Evolutionary conservation across 805 yeast genomes (phyloP).

Genomic region (Candida sphagnicola): DNA sequence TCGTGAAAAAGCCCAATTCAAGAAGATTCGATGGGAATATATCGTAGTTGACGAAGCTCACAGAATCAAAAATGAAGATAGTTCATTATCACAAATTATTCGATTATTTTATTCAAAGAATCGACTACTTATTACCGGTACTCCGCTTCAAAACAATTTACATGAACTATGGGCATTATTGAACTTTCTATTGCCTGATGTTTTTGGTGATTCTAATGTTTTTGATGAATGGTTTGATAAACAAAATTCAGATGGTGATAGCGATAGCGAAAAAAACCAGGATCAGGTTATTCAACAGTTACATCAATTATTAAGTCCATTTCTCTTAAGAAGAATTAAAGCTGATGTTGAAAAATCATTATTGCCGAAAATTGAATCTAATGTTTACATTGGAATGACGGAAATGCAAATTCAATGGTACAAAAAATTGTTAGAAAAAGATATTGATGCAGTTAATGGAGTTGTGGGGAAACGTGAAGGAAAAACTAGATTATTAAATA

Average conservation of each 20-base stretch:
- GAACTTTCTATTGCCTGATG: conserved; percentile 89
- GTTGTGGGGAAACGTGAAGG: conserved; percentile 92
- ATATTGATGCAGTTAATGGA: conserved; percentile 94
- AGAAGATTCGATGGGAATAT: conserved; percentile 89
- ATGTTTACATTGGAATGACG: conserved; percentile 90
- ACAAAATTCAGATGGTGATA: conserved; percentile 31
- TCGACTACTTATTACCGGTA: conserved; percentile 87
- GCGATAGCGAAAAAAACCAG: conserved; percentile 38
- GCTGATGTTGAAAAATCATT: conserved; percentile 90
- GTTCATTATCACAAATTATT: conserved; percentile 87
- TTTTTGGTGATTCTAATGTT: conserved; percentile 84
- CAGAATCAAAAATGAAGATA: conserved; percentile 91
- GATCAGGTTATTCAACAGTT: conserved; percentile 83
- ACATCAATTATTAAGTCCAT: conserved; percentile 85
- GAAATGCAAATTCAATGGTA: conserved; percentile 95
- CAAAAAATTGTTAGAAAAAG: conserved; percentile 81
- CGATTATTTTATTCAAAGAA: conserved; percentile 82
- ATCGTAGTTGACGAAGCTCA: conserved; percentile 95
- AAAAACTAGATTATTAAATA: conserved; percentile 83
- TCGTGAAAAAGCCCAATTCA: conserved; percentile 76
- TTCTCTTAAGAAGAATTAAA: conserved; percentile 82
- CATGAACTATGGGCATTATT: conserved; percentile 96
- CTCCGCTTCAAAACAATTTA: conserved; percentile 90
- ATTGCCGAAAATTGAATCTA: conserved; percentile 85
- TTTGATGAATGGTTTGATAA: conserved; percentile 91